phyloP scores from a whole-genome alignment of 495 filamentous ascomycete species.

The Neurospora sp. region DNA sequence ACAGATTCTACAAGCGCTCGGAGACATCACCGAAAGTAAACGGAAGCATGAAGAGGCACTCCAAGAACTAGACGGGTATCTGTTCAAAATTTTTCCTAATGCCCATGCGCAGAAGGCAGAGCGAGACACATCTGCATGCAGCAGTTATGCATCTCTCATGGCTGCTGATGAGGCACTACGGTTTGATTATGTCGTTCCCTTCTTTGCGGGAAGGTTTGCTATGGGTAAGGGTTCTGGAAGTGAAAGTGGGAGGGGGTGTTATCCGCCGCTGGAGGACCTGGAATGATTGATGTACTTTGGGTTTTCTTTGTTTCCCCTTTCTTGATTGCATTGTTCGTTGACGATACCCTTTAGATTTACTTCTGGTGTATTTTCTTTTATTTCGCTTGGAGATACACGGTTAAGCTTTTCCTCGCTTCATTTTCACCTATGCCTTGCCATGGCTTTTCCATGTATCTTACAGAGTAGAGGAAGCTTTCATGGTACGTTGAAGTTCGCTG shows the following conservation, averaged over 20 bases:
- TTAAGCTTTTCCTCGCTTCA: too few relatives aligned
- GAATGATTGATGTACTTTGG: background rate
- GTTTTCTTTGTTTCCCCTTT: background rate
- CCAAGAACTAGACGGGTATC: background rate
- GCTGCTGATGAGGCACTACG: background rate
- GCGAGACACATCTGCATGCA: background rate
- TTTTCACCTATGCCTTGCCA: background rate
- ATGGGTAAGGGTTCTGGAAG: background rate
- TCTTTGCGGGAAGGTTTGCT: background rate
- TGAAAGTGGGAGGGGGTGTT: background rate
- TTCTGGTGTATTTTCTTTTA: too few relatives aligned
- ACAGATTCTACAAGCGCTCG: background rate
- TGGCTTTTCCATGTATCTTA: background rate
- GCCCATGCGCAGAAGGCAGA: background rate
- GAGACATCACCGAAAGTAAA: background rate
- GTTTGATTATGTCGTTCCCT: background rate
- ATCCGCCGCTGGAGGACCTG: background rate
- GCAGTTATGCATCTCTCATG: background rate
- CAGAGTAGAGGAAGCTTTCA: background rate
- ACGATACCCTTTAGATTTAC: background rate
- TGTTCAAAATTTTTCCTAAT: background rate
- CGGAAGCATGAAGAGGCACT: background rate
- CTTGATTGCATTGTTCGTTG: background rate
- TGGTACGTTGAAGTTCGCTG: background rate
- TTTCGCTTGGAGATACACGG: too few relatives aligned